Conservation (phyloP, 257 asterid species). For the Anisodus tanguticus region DNA sequence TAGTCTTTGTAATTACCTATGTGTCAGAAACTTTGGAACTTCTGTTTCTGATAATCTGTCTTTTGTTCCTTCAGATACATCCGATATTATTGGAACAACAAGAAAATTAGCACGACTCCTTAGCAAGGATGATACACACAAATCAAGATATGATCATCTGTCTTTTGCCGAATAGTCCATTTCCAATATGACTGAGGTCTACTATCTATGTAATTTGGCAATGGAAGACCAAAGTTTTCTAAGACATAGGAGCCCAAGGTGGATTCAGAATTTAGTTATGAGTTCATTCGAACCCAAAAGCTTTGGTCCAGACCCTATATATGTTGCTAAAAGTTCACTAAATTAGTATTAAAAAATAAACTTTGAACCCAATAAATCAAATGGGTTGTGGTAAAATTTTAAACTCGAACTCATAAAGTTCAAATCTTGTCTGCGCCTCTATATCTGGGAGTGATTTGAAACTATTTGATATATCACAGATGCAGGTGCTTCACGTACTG, state of each 20-base stretch:
- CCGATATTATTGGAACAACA: not conserved
- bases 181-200: not conserved
- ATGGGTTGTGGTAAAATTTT: too few species aligned
- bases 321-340: not conserved
- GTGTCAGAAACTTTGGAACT: not conserved
- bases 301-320: not conserved
- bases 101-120: not conserved
- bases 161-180: too few species aligned
- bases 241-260: not conserved
- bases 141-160: too few species aligned
- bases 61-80: not conserved
- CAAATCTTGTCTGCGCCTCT: too few species aligned
- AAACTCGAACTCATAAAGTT: too few species aligned
- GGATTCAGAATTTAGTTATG: not conserved
- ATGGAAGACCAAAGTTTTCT: not conserved
- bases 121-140: not conserved
- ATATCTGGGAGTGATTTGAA: too few species aligned
- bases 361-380: too few species aligned
- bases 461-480: too few species aligned
- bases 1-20: not conserved
- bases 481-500: too few species aligned
- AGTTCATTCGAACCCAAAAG: not conserved
- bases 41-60: not conserved
- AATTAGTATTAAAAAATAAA: too few species aligned
- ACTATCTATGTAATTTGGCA: not conserved